Percentiles rank a stretch among this genome's conserved stretches.
phyloP scores from a whole-genome alignment of 148 eudicot species.

The Rhododendron henanense region DNA sequence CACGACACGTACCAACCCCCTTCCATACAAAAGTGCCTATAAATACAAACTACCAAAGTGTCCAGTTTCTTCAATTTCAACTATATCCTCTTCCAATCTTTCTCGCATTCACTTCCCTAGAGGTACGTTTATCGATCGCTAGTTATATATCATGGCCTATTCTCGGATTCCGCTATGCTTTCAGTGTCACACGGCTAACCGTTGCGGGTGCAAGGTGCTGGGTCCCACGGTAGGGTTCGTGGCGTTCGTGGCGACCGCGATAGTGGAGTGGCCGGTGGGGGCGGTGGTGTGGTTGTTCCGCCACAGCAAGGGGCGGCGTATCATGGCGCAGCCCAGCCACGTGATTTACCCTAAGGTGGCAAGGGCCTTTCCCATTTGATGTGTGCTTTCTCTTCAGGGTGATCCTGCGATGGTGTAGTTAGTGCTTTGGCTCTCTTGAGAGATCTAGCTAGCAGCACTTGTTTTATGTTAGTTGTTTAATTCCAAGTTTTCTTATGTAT shows the following conservation, averaged over 20 bases:
- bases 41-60: background rate
- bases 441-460: background rate
- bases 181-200: background rate
- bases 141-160: background rate
- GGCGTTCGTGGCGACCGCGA: background rate
- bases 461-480: background rate
- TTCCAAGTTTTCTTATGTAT: too few relatives aligned
- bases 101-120: background rate
- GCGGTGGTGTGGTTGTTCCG: background rate
- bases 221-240: background rate
- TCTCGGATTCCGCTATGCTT: background rate
- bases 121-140: too few relatives aligned
- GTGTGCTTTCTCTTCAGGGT: background rate
- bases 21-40: background rate
- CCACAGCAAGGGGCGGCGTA: background rate
- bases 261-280: background rate
- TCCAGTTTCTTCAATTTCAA: background rate
- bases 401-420: too few relatives aligned
- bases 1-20: background rate
- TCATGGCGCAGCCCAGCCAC: background rate
- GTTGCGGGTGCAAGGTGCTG: background rate
- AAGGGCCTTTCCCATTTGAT: background rate
- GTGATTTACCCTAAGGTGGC: background rate
- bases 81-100: background rate
- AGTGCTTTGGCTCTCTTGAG: background rate